A percentile compares a stretch with the other conserved stretches of the same genome.
phyloP scores from a whole-genome alignment of 2,329 filamentous ascomycete genomes.

The Diaporthe vaccinii region DNA sequence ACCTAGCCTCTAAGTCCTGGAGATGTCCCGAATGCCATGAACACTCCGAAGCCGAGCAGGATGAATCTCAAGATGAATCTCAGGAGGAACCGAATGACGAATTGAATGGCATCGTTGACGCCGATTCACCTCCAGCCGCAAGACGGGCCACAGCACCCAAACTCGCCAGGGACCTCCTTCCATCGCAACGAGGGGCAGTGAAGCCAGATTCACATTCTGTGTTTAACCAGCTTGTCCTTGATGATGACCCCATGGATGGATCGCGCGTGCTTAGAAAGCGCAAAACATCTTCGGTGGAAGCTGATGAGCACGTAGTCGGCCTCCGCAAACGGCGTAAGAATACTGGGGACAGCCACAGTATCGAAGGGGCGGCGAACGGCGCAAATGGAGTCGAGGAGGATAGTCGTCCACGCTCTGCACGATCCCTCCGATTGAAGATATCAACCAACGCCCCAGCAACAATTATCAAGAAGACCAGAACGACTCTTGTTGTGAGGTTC shows the following conservation, averaged over 20 bases:
- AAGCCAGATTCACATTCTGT: conserved; percentile 82
- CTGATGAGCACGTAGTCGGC: conserved; percentile 70
- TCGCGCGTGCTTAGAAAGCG: conserved; percentile 85
- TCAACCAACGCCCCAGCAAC: conserved; percentile 55
- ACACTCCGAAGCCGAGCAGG: conserved; percentile 47
- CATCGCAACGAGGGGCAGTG: conserved; percentile 73
- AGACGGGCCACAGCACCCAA: conserved; percentile 73
- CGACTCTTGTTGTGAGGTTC: conserved; percentile 69
- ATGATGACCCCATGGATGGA: conserved; percentile 81
- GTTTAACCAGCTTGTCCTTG: conserved; percentile 79
- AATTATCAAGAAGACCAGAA: conserved; percentile 57
- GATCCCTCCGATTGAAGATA: conserved; percentile 70
- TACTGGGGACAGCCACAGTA: conserved; percentile 58
- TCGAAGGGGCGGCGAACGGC: conserved; percentile 45
- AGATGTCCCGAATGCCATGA: conserved; percentile 64
- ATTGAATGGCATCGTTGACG: conserved; percentile 51
- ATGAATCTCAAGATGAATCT: conserved; percentile 43
- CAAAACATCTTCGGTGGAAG: conserved; percentile 80
- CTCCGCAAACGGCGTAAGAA: conserved; percentile 68
- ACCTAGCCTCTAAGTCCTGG: conserved; percentile 60
- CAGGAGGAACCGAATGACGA: conserved; percentile 42
- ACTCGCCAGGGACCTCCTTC: conserved; percentile 79
- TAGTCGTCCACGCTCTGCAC: conserved; percentile 60
- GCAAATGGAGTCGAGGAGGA: conserved; percentile 49
- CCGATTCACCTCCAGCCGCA: conserved; percentile 55